Evolutionary conservation across 73 alveolate genomes (phyloP).

Genomic region (Paramecium pentaurelia): DNA sequence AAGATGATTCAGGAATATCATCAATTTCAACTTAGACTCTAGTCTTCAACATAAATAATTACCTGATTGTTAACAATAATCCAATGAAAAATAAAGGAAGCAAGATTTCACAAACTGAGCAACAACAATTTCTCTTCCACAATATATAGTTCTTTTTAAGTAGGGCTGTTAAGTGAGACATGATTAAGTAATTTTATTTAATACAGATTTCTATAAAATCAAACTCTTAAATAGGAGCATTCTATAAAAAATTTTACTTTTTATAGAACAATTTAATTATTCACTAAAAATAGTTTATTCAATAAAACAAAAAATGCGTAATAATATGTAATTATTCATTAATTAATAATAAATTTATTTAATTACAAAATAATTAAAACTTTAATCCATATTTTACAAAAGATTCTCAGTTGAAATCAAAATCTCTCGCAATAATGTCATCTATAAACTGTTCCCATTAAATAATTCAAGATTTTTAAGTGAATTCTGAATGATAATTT

Average conservation of each 20-base stretch:
- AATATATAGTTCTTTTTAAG: conserved; percentile 84
- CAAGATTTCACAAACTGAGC: conserved; percentile 82
- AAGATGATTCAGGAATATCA: background rate
- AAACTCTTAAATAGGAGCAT: background rate
- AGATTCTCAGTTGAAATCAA: background rate
- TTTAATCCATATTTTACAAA: background rate
- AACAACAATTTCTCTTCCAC: conserved; percentile 84
- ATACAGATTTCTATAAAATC: background rate
- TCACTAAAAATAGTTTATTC: background rate
- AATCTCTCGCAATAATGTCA: background rate
- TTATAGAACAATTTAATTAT: background rate
- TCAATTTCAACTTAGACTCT: background rate
- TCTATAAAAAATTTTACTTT: background rate
- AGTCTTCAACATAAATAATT: background rate
- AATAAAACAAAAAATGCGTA: background rate
- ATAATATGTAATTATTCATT: background rate
- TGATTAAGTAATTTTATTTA: background rate
- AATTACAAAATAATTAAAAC: background rate
- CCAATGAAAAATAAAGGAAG: conserved; percentile 69
- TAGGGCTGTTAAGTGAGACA: conserved; percentile 79
- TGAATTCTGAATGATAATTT: background rate
- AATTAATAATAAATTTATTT: background rate
- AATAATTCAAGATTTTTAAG: background rate
- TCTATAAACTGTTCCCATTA: background rate
- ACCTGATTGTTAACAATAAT: background rate